Evolutionary conservation across 2,329 filamentous ascomycete genomes (phyloP).

Genomic region (Scedosporium boydii): DNA sequence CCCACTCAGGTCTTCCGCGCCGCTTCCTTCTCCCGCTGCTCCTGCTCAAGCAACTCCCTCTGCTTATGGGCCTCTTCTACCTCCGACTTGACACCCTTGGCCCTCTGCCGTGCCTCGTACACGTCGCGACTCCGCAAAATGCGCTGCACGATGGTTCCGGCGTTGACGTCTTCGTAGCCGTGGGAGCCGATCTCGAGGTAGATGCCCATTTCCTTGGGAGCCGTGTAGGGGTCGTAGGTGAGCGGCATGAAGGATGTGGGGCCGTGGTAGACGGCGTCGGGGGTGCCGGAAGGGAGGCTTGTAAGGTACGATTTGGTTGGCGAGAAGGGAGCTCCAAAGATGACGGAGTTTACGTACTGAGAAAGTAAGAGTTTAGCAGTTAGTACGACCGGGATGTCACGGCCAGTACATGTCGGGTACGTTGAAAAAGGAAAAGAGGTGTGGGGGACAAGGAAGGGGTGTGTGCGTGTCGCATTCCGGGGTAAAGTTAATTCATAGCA

Average conservation of each 20-base stretch:
- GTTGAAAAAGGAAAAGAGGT: background rate
- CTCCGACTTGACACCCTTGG: slow-evolving; percentile 79
- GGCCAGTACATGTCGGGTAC: slow-evolving; percentile 2
- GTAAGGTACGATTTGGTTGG: slow-evolving; percentile 72
- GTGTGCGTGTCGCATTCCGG: background rate
- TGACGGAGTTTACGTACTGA: slow-evolving; percentile 75
- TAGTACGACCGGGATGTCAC: no score
- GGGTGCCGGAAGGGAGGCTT: slow-evolving; percentile 62
- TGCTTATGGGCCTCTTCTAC: slow-evolving; percentile 58
- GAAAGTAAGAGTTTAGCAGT: slow-evolving; percentile 12
- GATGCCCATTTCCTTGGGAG: slow-evolving; percentile 72
- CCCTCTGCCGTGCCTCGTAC: slow-evolving; percentile 85
- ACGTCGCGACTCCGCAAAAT: slow-evolving; percentile 79
- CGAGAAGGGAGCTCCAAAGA: slow-evolving; percentile 85
- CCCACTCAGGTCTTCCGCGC: slow-evolving; percentile 14
- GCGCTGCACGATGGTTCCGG: slow-evolving; percentile 79
- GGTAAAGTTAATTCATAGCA: background rate
- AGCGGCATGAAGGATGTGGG: slow-evolving; percentile 81
- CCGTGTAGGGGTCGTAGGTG: slow-evolving; percentile 72
- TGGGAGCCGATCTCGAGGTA: slow-evolving; percentile 72
- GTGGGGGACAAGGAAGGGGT: background rate
- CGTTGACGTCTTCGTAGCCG: slow-evolving; percentile 78
- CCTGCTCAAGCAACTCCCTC: slow-evolving; percentile 53
- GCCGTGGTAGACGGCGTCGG: slow-evolving; percentile 87
- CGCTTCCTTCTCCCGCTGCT: slow-evolving; percentile 41